Percentiles rank a stretch among this genome's conserved stretches.
phyloP scores from a whole-genome alignment of 2,329 filamentous ascomycete species.

The Trichoderma koningiopsis region DNA sequence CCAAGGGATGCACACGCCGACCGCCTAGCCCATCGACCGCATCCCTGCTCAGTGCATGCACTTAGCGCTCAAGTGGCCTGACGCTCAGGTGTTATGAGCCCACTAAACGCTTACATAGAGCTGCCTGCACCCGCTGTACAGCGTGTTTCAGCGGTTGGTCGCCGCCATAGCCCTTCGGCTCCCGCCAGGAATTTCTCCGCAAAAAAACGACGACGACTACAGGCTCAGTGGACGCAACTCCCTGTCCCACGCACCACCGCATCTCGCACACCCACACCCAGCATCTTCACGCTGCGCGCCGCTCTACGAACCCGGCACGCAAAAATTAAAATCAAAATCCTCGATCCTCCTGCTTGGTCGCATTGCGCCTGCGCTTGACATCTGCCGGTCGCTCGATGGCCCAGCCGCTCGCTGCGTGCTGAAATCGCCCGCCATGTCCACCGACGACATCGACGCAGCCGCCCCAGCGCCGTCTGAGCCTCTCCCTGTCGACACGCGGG shows the following conservation, averaged over 20 bases:
- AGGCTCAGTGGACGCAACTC: slow-evolving; percentile 25
- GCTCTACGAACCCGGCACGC: neutral
- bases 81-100: slow-evolving; percentile 21
- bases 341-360: slow-evolving; percentile 17
- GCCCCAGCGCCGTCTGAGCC: slow-evolving; percentile 42
- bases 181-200: slow-evolving; percentile 35
- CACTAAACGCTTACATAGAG: slow-evolving; percentile 8
- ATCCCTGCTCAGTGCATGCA: slow-evolving; percentile 24
- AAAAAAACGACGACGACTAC: slow-evolving; percentile 24
- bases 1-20: neutral
- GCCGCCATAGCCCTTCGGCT: slow-evolving; percentile 26
- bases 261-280: slow-evolving; percentile 26
- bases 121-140: neutral
- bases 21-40: neutral
- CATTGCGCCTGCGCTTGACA: slow-evolving; percentile 24
- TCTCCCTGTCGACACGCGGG: slow-evolving; percentile 30
- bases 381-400: slow-evolving; percentile 37
- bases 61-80: slow-evolving; percentile 18
- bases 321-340: neutral
- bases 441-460: slow-evolving; percentile 57
- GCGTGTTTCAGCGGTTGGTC: slow-evolving; percentile 8
- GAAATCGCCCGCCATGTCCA: slow-evolving; percentile 53
- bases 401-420: slow-evolving; percentile 42
- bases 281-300: slow-evolving; percentile 23
- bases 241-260: slow-evolving; percentile 27